Percentiles rank a stretch among this genome's conserved stretches.
phyloP scores from a whole-genome alignment of 768 basidiomycete species.

The Mycena latifolia region DNA sequence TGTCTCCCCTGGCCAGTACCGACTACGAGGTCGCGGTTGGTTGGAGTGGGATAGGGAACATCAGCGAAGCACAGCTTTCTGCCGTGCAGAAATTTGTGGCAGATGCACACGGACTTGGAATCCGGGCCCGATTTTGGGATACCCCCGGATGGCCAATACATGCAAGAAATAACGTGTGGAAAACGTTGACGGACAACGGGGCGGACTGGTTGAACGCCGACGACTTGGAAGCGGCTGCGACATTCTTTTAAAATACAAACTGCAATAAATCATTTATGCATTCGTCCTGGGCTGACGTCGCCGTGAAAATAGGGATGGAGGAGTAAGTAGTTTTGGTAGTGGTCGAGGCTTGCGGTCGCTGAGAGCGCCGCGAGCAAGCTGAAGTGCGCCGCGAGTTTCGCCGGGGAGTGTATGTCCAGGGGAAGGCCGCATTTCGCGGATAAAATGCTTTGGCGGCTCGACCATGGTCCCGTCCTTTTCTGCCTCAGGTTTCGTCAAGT shows the following conservation, averaged over 20 bases:
- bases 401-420: conserved; percentile 68
- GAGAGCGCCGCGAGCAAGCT: conserved; percentile 61
- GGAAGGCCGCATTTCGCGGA: conserved; percentile 37
- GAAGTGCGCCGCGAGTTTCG: conserved; percentile 66
- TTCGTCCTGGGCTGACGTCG: conserved; percentile 37
- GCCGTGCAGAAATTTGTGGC: conserved; percentile 55
- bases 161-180: conserved; percentile 60
- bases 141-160: conserved; percentile 62
- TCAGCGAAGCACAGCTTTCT: conserved; percentile 53
- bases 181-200: conserved; percentile 54
- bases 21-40: conserved; percentile 59
- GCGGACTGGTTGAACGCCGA: conserved; percentile 68
- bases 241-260: conserved; percentile 41
- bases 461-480: conserved; percentile 47
- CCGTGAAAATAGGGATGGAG: conserved; percentile 19
- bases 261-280: conserved; percentile 24
- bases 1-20: conserved; percentile 65
- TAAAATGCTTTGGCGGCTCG: conserved; percentile 35
- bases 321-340: conserved; percentile 35
- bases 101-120: conserved; percentile 57
- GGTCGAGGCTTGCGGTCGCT: conserved; percentile 25
- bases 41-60: conserved; percentile 60
- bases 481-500: conserved; percentile 36
- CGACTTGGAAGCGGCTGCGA: conserved; percentile 57
- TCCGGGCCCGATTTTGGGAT: conserved; percentile 66